phyloP scores from a whole-genome alignment of 352 stramenopile genomes.

The Phytophthora cajani region DNA sequence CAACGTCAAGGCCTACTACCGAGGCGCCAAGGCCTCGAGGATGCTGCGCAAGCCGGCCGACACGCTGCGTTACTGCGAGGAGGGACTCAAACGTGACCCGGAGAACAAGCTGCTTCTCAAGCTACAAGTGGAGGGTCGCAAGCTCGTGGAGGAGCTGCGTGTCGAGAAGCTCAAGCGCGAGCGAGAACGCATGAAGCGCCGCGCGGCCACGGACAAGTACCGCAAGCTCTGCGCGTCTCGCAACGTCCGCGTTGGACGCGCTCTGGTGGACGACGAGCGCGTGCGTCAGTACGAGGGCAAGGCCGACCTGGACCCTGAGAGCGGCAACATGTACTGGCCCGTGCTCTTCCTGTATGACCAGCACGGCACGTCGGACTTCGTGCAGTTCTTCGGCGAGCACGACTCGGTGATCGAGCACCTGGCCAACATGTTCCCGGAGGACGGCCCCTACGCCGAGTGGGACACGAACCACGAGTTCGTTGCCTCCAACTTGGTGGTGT shows the following conservation, averaged over 20 bases:
- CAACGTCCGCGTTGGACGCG: conserved; percentile 70
- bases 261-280: conserved; percentile 81
- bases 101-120: conserved; percentile 81
- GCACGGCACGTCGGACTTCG: conserved; percentile 86
- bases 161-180: conserved; percentile 69
- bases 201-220: conserved; percentile 80
- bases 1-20: conserved; percentile 89
- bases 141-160: conserved; percentile 69
- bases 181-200: conserved; percentile 72
- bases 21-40: conserved; percentile 82
- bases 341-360: conserved; percentile 89
- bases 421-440: conserved; percentile 91
- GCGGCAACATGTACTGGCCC: conserved; percentile 76
- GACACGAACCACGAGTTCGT: conserved; percentile 75
- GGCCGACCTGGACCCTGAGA: conserved; percentile 70
- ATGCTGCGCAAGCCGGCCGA: conserved; percentile 83
- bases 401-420: conserved; percentile 86
- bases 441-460: conserved; percentile 85
- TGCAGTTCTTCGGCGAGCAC: conserved; percentile 81
- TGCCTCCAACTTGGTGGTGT: conserved; percentile 79
- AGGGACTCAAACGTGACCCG: conserved; percentile 76
- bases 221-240: conserved; percentile 73
- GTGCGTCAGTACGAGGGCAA: conserved; percentile 87
- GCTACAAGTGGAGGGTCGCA: conserved; percentile 67
- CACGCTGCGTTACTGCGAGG: conserved; percentile 82